Percentiles rank a stretch among this genome's conserved stretches.
Evolutionary conservation across 768 basidiomycete genomes (phyloP).

Genomic region (Naganishia friedmannii): DNA sequence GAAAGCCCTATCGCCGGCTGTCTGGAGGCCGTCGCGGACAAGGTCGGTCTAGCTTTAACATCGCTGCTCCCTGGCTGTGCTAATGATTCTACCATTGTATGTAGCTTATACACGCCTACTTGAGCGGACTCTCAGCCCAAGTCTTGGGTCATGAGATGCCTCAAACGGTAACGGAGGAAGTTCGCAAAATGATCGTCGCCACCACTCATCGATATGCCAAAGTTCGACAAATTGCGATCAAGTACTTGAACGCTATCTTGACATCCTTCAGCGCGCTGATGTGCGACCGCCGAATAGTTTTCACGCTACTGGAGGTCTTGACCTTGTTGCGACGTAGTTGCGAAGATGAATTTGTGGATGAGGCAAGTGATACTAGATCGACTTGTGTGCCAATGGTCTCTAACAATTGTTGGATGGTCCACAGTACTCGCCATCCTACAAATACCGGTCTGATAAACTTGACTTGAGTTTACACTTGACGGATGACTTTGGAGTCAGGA

Average conservation of each 20-base stretch:
- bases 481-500: constrained; percentile 79
- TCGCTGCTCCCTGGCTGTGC: not conserved
- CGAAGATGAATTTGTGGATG: constrained; percentile 85
- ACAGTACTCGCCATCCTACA: constrained; percentile 83
- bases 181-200: constrained; percentile 69
- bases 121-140: constrained; percentile 67
- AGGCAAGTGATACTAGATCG: constrained; percentile 58
- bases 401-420: not conserved
- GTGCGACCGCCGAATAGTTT: constrained; percentile 83
- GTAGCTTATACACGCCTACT: constrained; percentile 75
- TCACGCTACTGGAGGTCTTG: constrained; percentile 82
- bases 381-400: not conserved
- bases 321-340: constrained; percentile 82
- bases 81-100: not conserved
- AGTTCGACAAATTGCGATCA: constrained; percentile 75
- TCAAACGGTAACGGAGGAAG: constrained; percentile 64
- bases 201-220: constrained; percentile 80
- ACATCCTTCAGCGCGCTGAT: constrained; percentile 90
- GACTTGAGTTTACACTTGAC: constrained; percentile 73
- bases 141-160: constrained; percentile 79
- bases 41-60: constrained; percentile 56
- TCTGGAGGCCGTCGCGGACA: constrained; percentile 83
- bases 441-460: constrained; percentile 74
- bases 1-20: constrained; percentile 67
- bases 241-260: constrained; percentile 78